Evolutionary conservation across 495 filamentous ascomycete species (phyloP).

Genomic region (Penicillium dipodomyicola): DNA sequence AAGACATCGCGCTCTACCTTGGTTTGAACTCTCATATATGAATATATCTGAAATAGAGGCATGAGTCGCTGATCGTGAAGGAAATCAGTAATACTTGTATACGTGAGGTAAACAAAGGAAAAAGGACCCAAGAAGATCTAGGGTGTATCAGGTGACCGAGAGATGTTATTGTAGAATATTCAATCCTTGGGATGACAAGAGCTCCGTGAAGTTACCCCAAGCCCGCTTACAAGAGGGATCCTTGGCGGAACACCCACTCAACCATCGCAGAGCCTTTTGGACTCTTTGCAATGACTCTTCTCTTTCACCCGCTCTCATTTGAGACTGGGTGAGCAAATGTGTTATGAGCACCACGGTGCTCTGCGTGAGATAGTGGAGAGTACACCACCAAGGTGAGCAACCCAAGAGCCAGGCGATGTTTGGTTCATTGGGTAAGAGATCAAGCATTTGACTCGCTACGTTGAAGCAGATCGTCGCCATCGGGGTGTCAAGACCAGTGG

Average conservation of each 20-base stretch:
- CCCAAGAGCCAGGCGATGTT: slow-evolving; percentile 41
- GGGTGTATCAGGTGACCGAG: background rate
- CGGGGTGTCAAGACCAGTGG: slow-evolving; percentile 35
- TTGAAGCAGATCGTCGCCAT: slow-evolving; percentile 49
- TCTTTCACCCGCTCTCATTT: background rate
- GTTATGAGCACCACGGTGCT: slow-evolving; percentile 32
- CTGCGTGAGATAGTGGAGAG: slow-evolving; percentile 59
- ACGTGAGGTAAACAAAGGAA: background rate
- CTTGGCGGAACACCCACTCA: slow-evolving; percentile 1
- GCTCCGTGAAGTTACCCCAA: slow-evolving; percentile 5
- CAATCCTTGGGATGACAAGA: slow-evolving; percentile 5
- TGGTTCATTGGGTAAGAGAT: slow-evolving; percentile 42
- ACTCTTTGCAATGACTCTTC: background rate
- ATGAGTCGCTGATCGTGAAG: background rate
- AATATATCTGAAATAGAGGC: background rate
- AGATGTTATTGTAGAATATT: background rate
- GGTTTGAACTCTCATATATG: background rate
- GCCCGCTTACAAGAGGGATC: slow-evolving; percentile 6
- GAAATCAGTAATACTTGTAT: background rate
- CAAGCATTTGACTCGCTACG: slow-evolving; percentile 47
- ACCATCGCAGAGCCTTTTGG: slow-evolving; percentile 3
- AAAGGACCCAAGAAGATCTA: background rate
- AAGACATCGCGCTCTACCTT: background rate
- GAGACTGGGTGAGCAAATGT: slow-evolving; percentile 43
- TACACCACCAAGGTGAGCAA: slow-evolving; percentile 55